Evolutionary conservation across 1,284 basidiomycete species (phyloP).

Genomic region (Sporisorium reilianum): DNA sequence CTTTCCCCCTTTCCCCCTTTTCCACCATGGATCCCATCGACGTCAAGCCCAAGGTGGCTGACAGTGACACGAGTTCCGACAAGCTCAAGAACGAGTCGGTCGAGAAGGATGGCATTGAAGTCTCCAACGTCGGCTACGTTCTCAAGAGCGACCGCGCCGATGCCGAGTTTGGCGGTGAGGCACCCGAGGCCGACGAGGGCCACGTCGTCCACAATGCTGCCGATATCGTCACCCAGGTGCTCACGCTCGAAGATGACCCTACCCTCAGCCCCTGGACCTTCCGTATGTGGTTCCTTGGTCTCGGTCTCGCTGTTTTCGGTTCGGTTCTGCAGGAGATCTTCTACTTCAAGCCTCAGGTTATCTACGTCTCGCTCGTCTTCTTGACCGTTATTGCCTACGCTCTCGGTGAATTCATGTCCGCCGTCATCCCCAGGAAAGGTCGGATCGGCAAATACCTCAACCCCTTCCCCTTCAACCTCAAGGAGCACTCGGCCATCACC

Average conservation of each 20-base stretch:
- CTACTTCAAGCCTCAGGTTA: conserved; percentile 35
- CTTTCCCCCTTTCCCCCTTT: not conserved
- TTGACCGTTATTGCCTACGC: conserved; percentile 35
- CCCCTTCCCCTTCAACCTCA: conserved; percentile 35
- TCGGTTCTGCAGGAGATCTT: conserved; percentile 33
- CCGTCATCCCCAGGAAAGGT: conserved; percentile 19
- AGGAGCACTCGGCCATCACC: conserved; percentile 40
- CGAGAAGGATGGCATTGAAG: conserved; percentile 25
- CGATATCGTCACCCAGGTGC: conserved; percentile 27
- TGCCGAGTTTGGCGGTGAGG: conserved; percentile 8
- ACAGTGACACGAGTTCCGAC: conserved; percentile 32
- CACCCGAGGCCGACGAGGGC: conserved; percentile 5
- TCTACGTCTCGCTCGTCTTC: conserved; percentile 30
- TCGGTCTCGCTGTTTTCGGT: conserved; percentile 28
- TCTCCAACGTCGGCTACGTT: conserved; percentile 27
- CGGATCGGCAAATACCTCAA: conserved; percentile 24
- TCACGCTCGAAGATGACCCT: conserved; percentile 35
- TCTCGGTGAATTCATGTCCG: conserved; percentile 27
- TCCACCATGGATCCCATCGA: conserved; percentile 31
- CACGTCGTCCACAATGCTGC: conserved; percentile 24
- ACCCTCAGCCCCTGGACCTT: conserved; percentile 37
- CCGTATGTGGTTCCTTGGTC: conserved; percentile 36
- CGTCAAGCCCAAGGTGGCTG: conserved; percentile 20
- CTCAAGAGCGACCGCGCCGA: conserved; percentile 28
- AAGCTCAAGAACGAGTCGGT: conserved; percentile 30